These are phyloP conservation scores for Tieghemostelium lacteum DNA, from an alignment of 78 protist species.

Conservation along the genomic window DNA sequence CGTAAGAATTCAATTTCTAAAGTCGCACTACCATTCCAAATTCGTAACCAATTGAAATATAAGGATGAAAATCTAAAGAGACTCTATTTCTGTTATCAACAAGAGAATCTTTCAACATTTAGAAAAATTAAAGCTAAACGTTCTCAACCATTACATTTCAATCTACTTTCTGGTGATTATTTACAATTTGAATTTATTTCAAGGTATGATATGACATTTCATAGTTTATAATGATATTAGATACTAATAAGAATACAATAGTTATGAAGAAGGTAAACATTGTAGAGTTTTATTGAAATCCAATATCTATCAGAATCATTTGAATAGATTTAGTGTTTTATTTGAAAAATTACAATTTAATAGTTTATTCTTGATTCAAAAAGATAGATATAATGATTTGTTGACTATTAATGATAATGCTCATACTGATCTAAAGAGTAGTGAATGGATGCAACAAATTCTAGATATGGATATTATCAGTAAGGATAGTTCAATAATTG, in stretches of 20 bases:
- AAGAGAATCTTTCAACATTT: slow-evolving; percentile 20
- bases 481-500: background rate
- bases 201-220: too few relatives aligned
- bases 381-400: too few relatives aligned
- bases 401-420: too few relatives aligned
- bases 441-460: background rate
- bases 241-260: too few relatives aligned
- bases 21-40: background rate
- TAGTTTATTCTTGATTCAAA: too few relatives aligned
- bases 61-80: background rate
- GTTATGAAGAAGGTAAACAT: too few relatives aligned
- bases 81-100: slow-evolving; percentile 52
- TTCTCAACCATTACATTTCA: slow-evolving; percentile 24
- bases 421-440: too few relatives aligned
- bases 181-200: background rate
- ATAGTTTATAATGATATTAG: too few relatives aligned
- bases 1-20: background rate
- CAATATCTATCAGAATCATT: too few relatives aligned
- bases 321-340: too few relatives aligned
- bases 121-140: slow-evolving; percentile 19
- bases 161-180: slow-evolving; percentile 35
- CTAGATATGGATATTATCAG: background rate
- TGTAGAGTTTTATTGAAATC: too few relatives aligned
- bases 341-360: too few relatives aligned
- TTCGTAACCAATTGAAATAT: background rate